Conservation (phyloP, 495 filamentous ascomycete species). For the Polyplosphaeria fusca region DNA sequence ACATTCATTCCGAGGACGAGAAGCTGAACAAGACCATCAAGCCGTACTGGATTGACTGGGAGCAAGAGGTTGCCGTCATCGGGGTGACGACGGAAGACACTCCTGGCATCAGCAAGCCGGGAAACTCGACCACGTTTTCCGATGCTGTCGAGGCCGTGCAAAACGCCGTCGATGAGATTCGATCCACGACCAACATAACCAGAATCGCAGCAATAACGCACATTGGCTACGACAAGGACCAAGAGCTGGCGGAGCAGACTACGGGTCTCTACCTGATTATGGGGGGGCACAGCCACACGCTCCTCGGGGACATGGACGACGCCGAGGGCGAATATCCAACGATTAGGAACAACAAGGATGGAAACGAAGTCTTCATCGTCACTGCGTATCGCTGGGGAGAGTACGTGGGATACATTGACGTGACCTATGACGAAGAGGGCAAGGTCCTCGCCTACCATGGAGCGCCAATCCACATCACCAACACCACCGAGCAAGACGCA, state of each 20-base stretch:
- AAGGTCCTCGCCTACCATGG: constrained; percentile 55
- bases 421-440: constrained; percentile 51
- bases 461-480: constrained; percentile 55
- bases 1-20: constrained; percentile 50
- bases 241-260: constrained; percentile 50
- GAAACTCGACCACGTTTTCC: constrained; percentile 49
- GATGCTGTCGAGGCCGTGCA: constrained; percentile 45
- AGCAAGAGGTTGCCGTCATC: constrained; percentile 55
- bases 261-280: constrained; percentile 56
- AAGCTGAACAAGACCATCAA: constrained; percentile 53
- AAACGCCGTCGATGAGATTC: constrained; percentile 52
- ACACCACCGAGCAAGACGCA: constrained; percentile 51
- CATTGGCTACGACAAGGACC: constrained; percentile 58
- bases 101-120: constrained; percentile 51
- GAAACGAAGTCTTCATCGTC: constrained; percentile 61
- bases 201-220: constrained; percentile 55
- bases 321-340: constrained; percentile 56
- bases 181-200: constrained; percentile 49
- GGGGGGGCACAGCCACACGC: constrained; percentile 60
- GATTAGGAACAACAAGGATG: constrained; percentile 52
- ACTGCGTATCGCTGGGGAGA: constrained; percentile 59
- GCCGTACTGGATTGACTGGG: constrained; percentile 54
- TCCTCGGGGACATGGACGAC: constrained; percentile 49
- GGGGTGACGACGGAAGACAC: constrained; percentile 57
- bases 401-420: constrained; percentile 59